These are phyloP conservation scores for Calonectria naviculata DNA, from an alignment of 2,329 filamentous ascomycete species.

Conservation along the genomic window DNA sequence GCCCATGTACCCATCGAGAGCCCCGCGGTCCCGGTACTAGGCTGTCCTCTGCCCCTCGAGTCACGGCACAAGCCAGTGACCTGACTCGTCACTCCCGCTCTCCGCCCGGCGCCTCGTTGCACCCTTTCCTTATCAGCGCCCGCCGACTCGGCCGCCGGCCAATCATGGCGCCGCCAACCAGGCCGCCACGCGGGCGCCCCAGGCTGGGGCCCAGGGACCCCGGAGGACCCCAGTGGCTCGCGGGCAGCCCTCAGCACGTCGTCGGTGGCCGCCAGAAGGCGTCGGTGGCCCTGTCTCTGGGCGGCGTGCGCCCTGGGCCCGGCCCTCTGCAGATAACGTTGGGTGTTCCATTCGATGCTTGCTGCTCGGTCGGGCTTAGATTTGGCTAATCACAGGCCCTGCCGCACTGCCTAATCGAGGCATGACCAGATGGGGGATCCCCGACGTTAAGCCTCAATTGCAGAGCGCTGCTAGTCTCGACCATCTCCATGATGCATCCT, in stretches of 20 bases:
- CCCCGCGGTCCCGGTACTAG: background rate
- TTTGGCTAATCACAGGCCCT: background rate
- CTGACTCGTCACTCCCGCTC: background rate
- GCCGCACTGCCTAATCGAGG: background rate
- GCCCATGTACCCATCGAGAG: background rate
- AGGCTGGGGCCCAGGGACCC: conserved; percentile 3
- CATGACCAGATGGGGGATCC: conserved; percentile 1
- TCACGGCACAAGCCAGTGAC: background rate
- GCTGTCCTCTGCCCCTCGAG: background rate
- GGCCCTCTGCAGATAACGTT: conserved; percentile 9
- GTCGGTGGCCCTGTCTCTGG: background rate
- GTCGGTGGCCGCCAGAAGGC: background rate
- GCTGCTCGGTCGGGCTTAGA: background rate
- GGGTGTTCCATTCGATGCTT: background rate
- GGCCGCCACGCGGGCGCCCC: conserved; percentile 28
- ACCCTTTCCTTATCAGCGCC: conserved; percentile 37
- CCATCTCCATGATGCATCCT: conserved; percentile 10
- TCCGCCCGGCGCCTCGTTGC: conserved; percentile 12
- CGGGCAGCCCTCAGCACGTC: background rate
- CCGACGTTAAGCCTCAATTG: conserved; percentile 24
- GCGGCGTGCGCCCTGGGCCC: conserved; percentile 5
- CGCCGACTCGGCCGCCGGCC: conserved; percentile 22
- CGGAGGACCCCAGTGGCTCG: conserved; percentile 8
- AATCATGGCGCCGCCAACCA: conserved; percentile 27
- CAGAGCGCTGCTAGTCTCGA: conserved; percentile 8